A percentile compares a stretch with the other conserved stretches of the same genome.
Evolutionary conservation across 2,329 filamentous ascomycete genomes (phyloP).

Genomic region (Lecanosticta acicola): DNA sequence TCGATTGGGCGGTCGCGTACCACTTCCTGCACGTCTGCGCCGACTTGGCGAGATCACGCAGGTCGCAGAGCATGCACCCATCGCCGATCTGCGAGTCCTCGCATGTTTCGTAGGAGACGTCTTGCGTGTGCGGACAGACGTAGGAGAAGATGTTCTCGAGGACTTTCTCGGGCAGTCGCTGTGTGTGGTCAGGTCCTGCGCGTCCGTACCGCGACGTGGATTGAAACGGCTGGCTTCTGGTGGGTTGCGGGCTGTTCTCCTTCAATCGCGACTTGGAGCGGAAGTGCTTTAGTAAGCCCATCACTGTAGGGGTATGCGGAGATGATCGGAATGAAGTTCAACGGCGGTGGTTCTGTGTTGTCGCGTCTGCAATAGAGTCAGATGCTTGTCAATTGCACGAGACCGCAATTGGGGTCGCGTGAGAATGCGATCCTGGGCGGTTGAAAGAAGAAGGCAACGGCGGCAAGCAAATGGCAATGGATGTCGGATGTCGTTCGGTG

Average conservation of each 20-base stretch:
- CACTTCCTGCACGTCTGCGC: slow-evolving; percentile 68
- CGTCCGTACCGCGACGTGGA: slow-evolving; percentile 8
- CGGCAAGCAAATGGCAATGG: not conserved
- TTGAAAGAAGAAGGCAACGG: not conserved
- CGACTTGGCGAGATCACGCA: slow-evolving; percentile 80
- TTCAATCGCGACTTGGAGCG: slow-evolving; percentile 40
- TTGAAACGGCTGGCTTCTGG: slow-evolving; percentile 16
- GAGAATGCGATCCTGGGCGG: not conserved
- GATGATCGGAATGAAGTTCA: not conserved
- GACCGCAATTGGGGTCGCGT: too few relatives aligned
- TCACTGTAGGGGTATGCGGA: slow-evolving; percentile 20
- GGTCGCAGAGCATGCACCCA: slow-evolving; percentile 88
- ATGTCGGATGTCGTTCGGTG: not conserved
- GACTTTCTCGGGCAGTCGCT: slow-evolving; percentile 59
- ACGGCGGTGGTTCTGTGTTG: not conserved
- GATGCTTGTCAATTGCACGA: not conserved
- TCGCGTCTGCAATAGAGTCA: not conserved
- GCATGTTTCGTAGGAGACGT: slow-evolving; percentile 73
- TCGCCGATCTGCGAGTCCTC: slow-evolving; percentile 74
- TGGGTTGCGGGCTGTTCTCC: slow-evolving; percentile 31
- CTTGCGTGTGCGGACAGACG: slow-evolving; percentile 75
- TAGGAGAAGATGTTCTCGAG: slow-evolving; percentile 71
- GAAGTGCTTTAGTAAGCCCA: slow-evolving; percentile 49
- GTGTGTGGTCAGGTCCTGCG: slow-evolving; percentile 37
- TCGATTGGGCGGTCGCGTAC: slow-evolving; percentile 52